Evolutionary conservation across 306 rosid genomes (phyloP), one percentile per base, ranked within the genome.

Genomic region (Carpinus viminea): DNA sequence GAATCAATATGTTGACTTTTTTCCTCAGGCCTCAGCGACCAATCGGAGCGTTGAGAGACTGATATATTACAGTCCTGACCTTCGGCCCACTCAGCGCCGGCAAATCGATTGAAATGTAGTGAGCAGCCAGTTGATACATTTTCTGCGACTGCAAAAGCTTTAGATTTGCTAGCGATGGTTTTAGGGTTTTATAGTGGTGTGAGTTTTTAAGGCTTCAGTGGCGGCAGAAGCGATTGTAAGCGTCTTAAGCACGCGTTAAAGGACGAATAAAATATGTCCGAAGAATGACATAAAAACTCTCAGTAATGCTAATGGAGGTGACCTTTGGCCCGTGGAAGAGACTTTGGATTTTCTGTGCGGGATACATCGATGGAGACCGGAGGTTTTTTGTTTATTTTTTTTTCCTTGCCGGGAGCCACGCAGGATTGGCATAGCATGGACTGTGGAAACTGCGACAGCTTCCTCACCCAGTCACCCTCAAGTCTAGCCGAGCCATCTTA

Each of bases 41-140:
- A 59, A 68, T 68, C 57, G 71, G 8, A 45, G 24, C 38, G 9
- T 51, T 61, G 7, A 15, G 38, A 26, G 18, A 9, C 50, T 11
- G 12, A 48, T 13, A 48, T 13, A 15, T 71, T 8, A 34, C 16
- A 20, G 73, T 50, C 72, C 57, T 5, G 54, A 86, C 89, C 91
- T 74, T 84, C 3, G 80, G 83, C 61, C 75, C 60, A 54, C 56
- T 73, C 31, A 70, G 7, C 3, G 78, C 17, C 36, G 83, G 83
- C 4, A 86, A 51, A 72, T 78, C 87, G 72, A 76, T 68, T 74
- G 84, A 80, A 55, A 73, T 69, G 59, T 64, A 72, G 17, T 81
- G 88, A 46, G 88, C 86, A 81, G 78, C 60, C 48, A 81, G 87
- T 1, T 84, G 77, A 73, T 78, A 76, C 90, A 91, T 89, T 21